Evolutionary conservation across 176 grass and related monocot genomes (phyloP).

Genomic region (Oryza longistaminata): DNA sequence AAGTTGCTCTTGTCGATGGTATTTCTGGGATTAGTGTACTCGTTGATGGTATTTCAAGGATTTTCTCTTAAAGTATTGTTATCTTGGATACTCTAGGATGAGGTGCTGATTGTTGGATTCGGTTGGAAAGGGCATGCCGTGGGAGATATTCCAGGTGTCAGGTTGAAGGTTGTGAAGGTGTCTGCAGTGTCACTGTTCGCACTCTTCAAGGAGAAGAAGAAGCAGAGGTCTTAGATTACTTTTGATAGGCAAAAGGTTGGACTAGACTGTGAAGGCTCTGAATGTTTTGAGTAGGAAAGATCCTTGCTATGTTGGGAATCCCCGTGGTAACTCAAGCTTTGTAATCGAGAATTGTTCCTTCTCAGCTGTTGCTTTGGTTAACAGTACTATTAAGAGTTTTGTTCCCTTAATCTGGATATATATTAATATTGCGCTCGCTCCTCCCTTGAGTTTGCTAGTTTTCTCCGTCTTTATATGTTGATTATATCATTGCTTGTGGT

Average conservation of each 20-base stretch:
- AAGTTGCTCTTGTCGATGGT: too few relatives aligned
- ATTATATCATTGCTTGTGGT: neutral
- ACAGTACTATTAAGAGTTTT: conserved; percentile 30
- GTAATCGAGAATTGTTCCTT: conserved; percentile 15
- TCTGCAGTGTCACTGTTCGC: conserved; percentile 62
- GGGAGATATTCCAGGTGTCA: conserved; percentile 69
- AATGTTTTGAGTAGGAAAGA: conserved; percentile 10
- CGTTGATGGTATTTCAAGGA: too few relatives aligned
- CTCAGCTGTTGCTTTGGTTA: conserved; percentile 29
- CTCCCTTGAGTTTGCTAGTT: neutral
- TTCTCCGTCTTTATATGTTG: too few relatives aligned
- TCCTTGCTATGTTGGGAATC: conserved; percentile 21
- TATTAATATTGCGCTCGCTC: conserved; percentile 7
- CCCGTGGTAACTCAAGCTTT: neutral
- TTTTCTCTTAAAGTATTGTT: neutral
- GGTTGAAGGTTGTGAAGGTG: conserved; percentile 82
- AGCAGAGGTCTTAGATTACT: conserved; percentile 49
- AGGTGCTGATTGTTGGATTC: conserved; percentile 67
- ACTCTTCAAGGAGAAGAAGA: conserved; percentile 64
- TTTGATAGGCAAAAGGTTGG: conserved; percentile 28
- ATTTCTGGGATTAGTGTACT: too few relatives aligned
- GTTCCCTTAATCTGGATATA: conserved; percentile 26
- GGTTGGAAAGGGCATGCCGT: conserved; percentile 58
- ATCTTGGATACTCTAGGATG: conserved; percentile 45
- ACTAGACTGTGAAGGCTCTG: conserved; percentile 13